phyloP scores from a whole-genome alignment of 345 rosid genomes.

The Cardamine resedifolia region DNA sequence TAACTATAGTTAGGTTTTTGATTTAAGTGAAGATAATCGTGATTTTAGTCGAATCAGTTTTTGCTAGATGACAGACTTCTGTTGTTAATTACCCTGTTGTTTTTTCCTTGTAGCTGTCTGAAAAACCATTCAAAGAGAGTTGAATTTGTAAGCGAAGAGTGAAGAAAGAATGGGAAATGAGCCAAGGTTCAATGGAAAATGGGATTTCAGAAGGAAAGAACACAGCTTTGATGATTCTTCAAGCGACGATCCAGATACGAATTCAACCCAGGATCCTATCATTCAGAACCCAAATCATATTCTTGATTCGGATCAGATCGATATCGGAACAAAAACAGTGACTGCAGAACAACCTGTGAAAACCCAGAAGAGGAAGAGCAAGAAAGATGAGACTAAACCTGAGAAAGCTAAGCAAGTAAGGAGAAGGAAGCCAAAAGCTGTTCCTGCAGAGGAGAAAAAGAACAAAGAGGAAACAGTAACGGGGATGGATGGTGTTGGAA shows the following conservation, averaged over 20 bases:
- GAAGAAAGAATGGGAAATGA: conserved; percentile 29
- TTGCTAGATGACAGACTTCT: background rate
- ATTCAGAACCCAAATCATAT: conserved; percentile 6
- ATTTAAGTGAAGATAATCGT: background rate
- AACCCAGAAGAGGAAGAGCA: conserved; percentile 23
- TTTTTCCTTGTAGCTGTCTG: conserved; percentile 18
- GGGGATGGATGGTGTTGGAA: conserved; percentile 20
- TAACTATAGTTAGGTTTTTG: background rate
- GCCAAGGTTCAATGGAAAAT: conserved; percentile 30
- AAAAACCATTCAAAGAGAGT: background rate
- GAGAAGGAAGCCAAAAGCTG: conserved; percentile 21
- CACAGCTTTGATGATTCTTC: conserved; percentile 35
- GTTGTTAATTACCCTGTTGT: background rate
- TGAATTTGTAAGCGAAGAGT: background rate
- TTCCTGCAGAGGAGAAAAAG: conserved; percentile 5
- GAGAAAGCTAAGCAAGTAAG: conserved; percentile 28
- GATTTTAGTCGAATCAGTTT: background rate
- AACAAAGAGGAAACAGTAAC: background rate
- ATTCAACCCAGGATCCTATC: conserved; percentile 4
- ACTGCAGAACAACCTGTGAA: conserved; percentile 15
- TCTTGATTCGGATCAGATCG: conserved; percentile 6
- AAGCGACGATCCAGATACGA: conserved; percentile 31
- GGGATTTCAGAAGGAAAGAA: conserved; percentile 41
- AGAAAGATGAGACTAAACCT: conserved; percentile 29
- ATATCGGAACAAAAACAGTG: background rate